Conservation (phyloP, 2,329 filamentous ascomycete genomes). For the Botrytis cinerea region DNA sequence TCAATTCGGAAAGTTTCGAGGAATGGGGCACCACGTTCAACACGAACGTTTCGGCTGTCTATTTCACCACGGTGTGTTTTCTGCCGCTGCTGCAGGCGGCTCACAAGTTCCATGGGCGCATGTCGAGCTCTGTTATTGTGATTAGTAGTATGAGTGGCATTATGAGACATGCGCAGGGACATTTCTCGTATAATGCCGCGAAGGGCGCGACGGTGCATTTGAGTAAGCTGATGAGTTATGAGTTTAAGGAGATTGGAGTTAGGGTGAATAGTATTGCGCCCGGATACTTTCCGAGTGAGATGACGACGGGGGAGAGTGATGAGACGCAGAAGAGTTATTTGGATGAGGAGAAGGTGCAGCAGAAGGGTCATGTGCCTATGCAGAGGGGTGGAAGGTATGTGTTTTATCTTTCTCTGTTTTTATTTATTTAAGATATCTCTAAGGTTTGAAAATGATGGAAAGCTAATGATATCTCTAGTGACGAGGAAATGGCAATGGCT, state of each 20-base stretch:
- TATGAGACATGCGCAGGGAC: conserved; percentile 36
- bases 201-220: conserved; percentile 55
- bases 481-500: conserved; percentile 54
- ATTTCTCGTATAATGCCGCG: conserved; percentile 45
- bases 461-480: conserved; percentile 36
- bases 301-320: conserved; percentile 49
- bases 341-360: conserved; percentile 52
- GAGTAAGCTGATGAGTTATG: conserved; percentile 55
- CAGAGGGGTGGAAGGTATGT: conserved; percentile 48
- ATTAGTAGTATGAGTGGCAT: conserved; percentile 38
- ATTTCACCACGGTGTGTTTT: conserved; percentile 64
- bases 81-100: conserved; percentile 61
- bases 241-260: conserved; percentile 55
- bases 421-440: no score
- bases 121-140: conserved; percentile 37
- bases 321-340: conserved; percentile 52
- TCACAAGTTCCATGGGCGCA: conserved; percentile 46
- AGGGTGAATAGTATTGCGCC: conserved; percentile 60
- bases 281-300: conserved; percentile 49
- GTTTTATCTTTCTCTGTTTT: background rate
- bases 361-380: conserved; percentile 52
- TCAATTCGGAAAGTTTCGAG: conserved; percentile 57
- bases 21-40: conserved; percentile 71
- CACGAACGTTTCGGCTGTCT: conserved; percentile 69
- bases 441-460: background rate